A percentile compares a stretch with the other conserved stretches of the same genome.
phyloP scores from a whole-genome alignment of 73 alveolate genomes.

The Breviolum minutum region DNA sequence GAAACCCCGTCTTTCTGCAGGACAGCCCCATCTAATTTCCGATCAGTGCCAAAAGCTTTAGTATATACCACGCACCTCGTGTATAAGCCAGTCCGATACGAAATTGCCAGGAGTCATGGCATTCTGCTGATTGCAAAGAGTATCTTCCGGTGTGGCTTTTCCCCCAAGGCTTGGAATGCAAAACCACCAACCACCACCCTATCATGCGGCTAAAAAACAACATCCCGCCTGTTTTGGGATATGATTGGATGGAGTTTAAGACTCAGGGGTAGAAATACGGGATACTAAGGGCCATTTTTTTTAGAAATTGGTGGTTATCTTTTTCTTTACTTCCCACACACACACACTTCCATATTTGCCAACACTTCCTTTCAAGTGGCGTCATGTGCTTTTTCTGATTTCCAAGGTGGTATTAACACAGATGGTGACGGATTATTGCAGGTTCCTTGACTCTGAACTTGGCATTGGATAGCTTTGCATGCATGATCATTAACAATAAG shows the following conservation, averaged over 20 bases:
- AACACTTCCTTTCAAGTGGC: neutral
- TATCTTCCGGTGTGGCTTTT: no score
- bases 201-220: no score
- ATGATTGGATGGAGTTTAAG: neutral
- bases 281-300: neutral
- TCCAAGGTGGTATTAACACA: neutral
- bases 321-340: neutral
- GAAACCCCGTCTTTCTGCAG: no score
- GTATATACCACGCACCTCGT: no score
- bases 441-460: neutral
- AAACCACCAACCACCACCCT: no score
- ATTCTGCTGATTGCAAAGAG: no score
- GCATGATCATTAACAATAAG: neutral
- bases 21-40: no score
- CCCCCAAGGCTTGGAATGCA: no score
- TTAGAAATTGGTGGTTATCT: neutral
- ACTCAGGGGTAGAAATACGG: neutral
- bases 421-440: constrained; percentile 22
- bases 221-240: no score
- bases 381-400: neutral
- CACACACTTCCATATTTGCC: neutral
- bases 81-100: no score
- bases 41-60: no score
- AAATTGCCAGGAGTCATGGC: no score
- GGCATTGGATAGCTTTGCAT: neutral